Conservation (phyloP, 2,329 filamentous ascomycete species). For the Alternaria gansuensis region DNA sequence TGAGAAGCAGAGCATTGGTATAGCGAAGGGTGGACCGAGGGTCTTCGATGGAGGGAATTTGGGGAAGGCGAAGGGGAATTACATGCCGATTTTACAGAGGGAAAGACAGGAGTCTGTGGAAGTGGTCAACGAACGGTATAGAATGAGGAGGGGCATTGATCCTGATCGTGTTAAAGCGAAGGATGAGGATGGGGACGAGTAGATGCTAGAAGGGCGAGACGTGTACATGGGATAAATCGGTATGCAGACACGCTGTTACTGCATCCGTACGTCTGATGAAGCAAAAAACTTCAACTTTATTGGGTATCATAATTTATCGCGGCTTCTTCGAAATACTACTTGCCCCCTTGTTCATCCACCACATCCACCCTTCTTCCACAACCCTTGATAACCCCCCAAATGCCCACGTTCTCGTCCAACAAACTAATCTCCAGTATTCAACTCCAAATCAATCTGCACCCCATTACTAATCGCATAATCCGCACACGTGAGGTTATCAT, state of each 20-base stretch:
- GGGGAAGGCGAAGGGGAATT: slow-evolving; percentile 64
- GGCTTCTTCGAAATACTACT: background rate
- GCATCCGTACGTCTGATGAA: background rate
- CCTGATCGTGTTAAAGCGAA: slow-evolving; percentile 17
- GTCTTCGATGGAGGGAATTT: slow-evolving; percentile 68
- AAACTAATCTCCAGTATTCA: slow-evolving; percentile 49
- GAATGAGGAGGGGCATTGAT: slow-evolving; percentile 60
- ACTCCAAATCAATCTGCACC: slow-evolving; percentile 66
- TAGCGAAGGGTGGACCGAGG: slow-evolving; percentile 56
- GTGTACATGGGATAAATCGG: background rate
- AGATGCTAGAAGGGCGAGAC: slow-evolving; percentile 1
- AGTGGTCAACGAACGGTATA: slow-evolving; percentile 69
- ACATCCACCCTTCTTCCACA: background rate
- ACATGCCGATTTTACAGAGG: slow-evolving; percentile 65
- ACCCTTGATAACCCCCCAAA: background rate
- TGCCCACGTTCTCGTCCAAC: background rate
- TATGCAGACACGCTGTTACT: background rate
- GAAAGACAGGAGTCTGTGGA: slow-evolving; percentile 66
- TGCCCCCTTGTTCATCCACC: background rate
- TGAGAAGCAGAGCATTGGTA: slow-evolving; percentile 23
- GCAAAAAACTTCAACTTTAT: background rate
- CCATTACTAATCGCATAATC: slow-evolving; percentile 96
- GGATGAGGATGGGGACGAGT: slow-evolving; percentile 48
- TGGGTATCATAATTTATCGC: slow-evolving; percentile 12
- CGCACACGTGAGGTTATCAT: slow-evolving; percentile 84